Evolutionary conservation across 495 filamentous ascomycete species (phyloP).

Genomic region (Xylaria sp.): DNA sequence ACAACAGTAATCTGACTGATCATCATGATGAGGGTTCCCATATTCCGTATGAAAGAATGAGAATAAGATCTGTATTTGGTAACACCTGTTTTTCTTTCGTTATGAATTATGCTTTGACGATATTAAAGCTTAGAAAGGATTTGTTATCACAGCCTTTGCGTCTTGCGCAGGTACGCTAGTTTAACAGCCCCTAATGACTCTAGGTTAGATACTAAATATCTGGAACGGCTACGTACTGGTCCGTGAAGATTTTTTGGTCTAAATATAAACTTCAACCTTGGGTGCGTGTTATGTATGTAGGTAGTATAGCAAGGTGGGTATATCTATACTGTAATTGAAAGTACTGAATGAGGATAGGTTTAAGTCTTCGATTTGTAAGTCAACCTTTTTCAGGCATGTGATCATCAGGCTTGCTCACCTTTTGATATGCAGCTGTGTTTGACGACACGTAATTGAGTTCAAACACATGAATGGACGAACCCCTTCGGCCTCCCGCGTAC

Average conservation of each 20-base stretch:
- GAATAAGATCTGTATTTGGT: too few relatives aligned
- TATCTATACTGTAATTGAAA: background rate
- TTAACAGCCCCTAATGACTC: background rate
- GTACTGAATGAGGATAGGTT: background rate
- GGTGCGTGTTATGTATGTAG: background rate
- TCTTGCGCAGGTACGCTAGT: background rate
- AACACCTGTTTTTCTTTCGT: too few relatives aligned
- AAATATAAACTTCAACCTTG: background rate
- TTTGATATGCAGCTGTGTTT: background rate
- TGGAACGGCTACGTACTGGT: background rate
- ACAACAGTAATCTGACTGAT: too few relatives aligned
- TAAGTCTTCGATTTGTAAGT: background rate
- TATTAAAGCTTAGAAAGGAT: too few relatives aligned
- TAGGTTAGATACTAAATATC: background rate
- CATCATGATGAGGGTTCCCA: too few relatives aligned
- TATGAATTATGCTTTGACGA: too few relatives aligned
- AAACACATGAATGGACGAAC: background rate
- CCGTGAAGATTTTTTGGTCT: background rate
- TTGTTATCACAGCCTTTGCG: too few relatives aligned
- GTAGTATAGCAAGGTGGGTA: background rate
- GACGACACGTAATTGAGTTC: background rate
- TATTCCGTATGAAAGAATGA: too few relatives aligned
- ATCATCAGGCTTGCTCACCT: background rate
- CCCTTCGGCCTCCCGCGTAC: background rate
- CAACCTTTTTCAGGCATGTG: background rate